Base-by-base conservation (phyloP, 129 eudicot genomes). In the Flaveria ramosissima region DNA sequence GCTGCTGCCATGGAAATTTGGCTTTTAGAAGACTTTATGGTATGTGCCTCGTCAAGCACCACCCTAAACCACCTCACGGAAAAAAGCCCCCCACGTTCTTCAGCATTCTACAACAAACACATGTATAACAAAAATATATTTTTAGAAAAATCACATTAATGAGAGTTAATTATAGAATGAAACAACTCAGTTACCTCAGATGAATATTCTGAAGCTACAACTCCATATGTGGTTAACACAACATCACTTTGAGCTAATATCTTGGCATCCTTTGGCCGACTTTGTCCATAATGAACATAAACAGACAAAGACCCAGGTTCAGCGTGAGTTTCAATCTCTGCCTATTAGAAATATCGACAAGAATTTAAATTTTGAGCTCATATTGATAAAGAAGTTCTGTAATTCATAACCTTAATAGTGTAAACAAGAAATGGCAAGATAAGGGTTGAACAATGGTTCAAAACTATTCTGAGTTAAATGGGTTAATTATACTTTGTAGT, bases 1-100 rank as follows among this genome's bases (percentile, higher is more conserved):
- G 97, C 89, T 65, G 90, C 97, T 61, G 99, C 99, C 80, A 85
- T 72, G 45, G 99, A 94, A 76, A 91, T 75, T 82, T 91, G 99
- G 79, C 99, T 94, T 83, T 94, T 94, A 39, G 97, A 84, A 77
- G 91, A 85, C 53, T 94, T 94, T 12, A 94, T 94, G 6, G 92
- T 94, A 74, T 94, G 99, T 73, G 99, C 99, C 77, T 94, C 99
- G 80, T 94, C 99, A 77, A 91, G 96, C 84, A 94, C 96, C 74
- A 91, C 89, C 68, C 99, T 89, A 81, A 85, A 83, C 99, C 99
- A 94, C 80, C 92, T 85, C 68, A 94, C 89, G 0, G 97, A 91
- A 83, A 78, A 86, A 68, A 94, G 85, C 23, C 93, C 98, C 24
- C 96, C 99, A 81, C 75, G 82, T 36, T 84, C 96, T 32, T 91